These are phyloP conservation scores for Teratosphaeria pseudoeucalypti DNA, from an alignment of 2,329 filamentous ascomycete species.

Conservation along the genomic window DNA sequence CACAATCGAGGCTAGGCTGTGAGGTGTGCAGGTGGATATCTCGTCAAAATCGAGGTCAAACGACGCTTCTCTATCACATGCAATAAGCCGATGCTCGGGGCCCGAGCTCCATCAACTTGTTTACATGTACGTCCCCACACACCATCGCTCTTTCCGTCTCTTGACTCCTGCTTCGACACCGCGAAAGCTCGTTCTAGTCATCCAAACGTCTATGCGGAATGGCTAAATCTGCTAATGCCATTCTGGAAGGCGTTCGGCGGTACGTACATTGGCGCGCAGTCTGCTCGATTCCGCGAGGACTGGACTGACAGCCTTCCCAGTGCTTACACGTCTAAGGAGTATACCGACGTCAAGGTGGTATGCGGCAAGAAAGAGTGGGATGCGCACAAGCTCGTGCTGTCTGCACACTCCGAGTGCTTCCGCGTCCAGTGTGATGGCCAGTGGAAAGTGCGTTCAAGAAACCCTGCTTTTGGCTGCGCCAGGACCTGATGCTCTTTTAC, in stretches of 20 bases:
- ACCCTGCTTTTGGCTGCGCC: not conserved
- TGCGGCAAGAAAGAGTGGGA: conserved; percentile 12
- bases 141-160: not conserved
- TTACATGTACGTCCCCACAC: not conserved
- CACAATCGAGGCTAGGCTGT: no score
- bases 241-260: not conserved
- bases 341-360: not conserved
- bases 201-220: not conserved
- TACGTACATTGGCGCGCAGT: not conserved
- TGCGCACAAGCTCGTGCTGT: not conserved
- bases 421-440: not conserved
- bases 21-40: no score
- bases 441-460: not conserved
- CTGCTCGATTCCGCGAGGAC: not conserved
- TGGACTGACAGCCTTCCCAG: not conserved
- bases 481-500: not conserved
- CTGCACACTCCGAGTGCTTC: not conserved
- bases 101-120: not conserved
- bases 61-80: not conserved
- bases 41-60: not conserved
- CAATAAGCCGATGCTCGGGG: not conserved
- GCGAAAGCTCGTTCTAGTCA: not conserved
- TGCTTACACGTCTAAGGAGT: not conserved
- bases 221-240: not conserved
- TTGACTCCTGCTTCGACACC: not conserved